phyloP scores from a whole-genome alignment of 768 basidiomycete genomes.

The Lentinula sp. region DNA sequence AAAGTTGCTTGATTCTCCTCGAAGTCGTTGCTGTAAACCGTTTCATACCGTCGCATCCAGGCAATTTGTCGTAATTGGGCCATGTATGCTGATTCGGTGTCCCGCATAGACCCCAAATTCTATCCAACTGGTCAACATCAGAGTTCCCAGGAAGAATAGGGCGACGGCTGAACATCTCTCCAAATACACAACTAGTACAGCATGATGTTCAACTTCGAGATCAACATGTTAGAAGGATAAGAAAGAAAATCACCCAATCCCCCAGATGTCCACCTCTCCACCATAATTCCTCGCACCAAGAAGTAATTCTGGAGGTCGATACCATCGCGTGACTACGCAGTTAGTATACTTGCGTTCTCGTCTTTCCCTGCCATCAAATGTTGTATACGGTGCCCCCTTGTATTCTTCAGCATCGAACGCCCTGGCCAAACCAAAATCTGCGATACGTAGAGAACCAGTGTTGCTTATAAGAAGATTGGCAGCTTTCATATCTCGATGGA shows the following conservation, averaged over 20 bases:
- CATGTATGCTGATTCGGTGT: constrained; percentile 78
- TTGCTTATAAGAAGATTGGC: constrained; percentile 95
- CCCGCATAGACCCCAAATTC: constrained; percentile 88
- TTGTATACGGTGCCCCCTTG: not conserved
- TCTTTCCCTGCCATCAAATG: constrained; percentile 11
- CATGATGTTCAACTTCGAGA: not conserved
- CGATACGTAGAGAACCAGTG: constrained; percentile 74
- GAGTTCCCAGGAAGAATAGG: constrained; percentile 86
- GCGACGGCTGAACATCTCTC: constrained; percentile 86
- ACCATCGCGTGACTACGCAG: constrained; percentile 94
- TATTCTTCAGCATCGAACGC: constrained; percentile 50
- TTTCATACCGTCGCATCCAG: constrained; percentile 77
- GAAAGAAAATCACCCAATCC: constrained; percentile 61
- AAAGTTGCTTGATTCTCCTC: constrained; percentile 51
- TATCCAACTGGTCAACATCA: constrained; percentile 88
- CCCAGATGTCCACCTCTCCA: constrained; percentile 96
- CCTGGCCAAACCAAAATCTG: constrained; percentile 95
- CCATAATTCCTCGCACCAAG: constrained; percentile 88
- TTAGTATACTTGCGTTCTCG: constrained; percentile 82
- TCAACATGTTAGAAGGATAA: not conserved
- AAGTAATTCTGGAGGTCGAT: constrained; percentile 88
- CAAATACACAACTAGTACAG: constrained; percentile 76
- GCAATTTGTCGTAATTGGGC: constrained; percentile 71
- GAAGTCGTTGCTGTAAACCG: constrained; percentile 44
- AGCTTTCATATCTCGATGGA: constrained; percentile 99